A percentile compares a stretch with the other conserved stretches of the same genome.
Conservation (phyloP, 208 protist species). For the Leishmania tarentolae region DNA sequence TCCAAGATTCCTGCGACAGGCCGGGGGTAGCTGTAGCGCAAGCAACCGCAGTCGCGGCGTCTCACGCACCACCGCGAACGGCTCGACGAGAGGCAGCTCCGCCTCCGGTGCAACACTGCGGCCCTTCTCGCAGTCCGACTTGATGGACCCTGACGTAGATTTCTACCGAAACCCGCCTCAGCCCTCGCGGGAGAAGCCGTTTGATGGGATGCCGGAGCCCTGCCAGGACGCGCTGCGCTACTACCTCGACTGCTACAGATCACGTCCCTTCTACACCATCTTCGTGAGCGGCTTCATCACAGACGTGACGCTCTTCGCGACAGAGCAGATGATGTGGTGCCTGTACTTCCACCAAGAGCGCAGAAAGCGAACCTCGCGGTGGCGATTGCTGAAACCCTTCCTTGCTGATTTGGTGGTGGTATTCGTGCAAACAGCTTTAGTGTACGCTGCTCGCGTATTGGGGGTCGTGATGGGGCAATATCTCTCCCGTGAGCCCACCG, state of each 20-base stretch:
- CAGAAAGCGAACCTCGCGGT: constrained; percentile 43
- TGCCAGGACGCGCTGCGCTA: constrained; percentile 46
- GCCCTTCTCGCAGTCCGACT: not conserved
- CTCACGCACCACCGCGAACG: not conserved
- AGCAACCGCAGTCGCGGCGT: not conserved
- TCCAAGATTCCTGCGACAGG: constrained; percentile 35
- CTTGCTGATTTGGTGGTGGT: constrained; percentile 17
- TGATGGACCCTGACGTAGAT: constrained; percentile 4
- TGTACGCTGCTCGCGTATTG: constrained; percentile 32
- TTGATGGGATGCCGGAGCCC: constrained; percentile 35
- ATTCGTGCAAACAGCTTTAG: constrained; percentile 25
- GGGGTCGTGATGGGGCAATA: constrained; percentile 39
- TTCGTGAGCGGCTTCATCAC: constrained; percentile 47
- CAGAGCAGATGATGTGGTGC: constrained; percentile 51
- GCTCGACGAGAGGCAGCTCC: not conserved
- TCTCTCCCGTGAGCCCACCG: constrained; percentile 32
- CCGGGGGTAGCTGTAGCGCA: constrained; percentile 4
- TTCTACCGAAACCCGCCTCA: constrained; percentile 21
- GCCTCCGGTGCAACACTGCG: not conserved
- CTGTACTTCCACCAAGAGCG: constrained; percentile 32
- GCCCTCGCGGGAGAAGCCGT: constrained; percentile 23
- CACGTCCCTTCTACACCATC: constrained; percentile 40
- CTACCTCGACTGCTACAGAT: constrained; percentile 49
- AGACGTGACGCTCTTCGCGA: constrained; percentile 39
- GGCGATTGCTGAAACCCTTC: constrained; percentile 62